Base-by-base conservation (phyloP, 768 basidiomycete species). In the Cystobasidium tubakii region DNA sequence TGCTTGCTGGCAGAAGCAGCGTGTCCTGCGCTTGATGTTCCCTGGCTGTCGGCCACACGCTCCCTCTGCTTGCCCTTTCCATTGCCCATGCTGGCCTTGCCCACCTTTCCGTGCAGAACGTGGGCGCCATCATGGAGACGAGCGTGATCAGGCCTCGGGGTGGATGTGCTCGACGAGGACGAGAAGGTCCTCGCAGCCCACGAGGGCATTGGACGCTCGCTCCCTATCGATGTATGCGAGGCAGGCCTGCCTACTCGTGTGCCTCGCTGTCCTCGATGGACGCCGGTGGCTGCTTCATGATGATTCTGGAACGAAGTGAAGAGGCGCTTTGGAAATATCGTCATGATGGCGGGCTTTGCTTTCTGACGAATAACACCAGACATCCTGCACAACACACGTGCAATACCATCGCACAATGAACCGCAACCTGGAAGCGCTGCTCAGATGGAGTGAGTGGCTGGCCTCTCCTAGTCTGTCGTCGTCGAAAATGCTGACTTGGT, bases 371-470 rank as follows among this genome's bases (percentile, higher is more conserved):
- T n/a, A 42, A 42, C 17, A 42, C 42, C 42, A 7, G 17, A 42
- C 17, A 42, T 17, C 17, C 17, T 17, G 17, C 17, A 42, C 46
- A 9, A 50, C 46, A 17, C 46, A 17, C n/a, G 9, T 42, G 17
- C 17, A 42, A 42, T 42, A 7, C 42, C 17, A 42, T 7, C 42
- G 12, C 63, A 36, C 34, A 15, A 67, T 67, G 66, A 67, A 67
- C 23, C 66, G 66, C 66, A 67, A 67, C 33, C 44, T 67, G 4
- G 66, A 67, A 54, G 42, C 66, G 1, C 50, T 67, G 27, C 44
- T 67, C 9, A 2, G 66, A 29, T 67, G 66, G 66, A 54, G 66
- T 67, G 31, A 67, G 66, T 27, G 4, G 9, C 31, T 33, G 9
- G 21, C 21, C 46, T 17, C 21, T 19, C 46, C 21, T 9, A 3